Evolutionary conservation across 805 yeast genomes (phyloP).

Genomic region (Candida sithepensis): DNA sequence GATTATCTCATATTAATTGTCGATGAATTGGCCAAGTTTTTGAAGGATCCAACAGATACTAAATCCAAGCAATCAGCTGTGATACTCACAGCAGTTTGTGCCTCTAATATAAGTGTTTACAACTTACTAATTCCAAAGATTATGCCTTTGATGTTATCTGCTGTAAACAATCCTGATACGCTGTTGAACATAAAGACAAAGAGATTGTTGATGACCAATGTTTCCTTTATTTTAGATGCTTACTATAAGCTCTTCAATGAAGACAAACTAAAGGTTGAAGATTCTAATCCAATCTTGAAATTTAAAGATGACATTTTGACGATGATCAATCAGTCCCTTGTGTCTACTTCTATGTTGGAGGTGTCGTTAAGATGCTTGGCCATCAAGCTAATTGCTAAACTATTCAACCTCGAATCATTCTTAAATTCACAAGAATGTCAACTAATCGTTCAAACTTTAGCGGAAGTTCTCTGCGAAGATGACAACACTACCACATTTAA

Average conservation of each 20-base stretch:
- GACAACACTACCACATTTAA: conserved; percentile 48
- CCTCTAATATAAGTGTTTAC: conserved; percentile 43
- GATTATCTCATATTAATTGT: conserved; percentile 27
- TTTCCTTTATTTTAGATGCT: conserved; percentile 56
- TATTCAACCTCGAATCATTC: conserved; percentile 48
- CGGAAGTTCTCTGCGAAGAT: conserved; percentile 55
- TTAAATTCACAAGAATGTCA: conserved; percentile 53
- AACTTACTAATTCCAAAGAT: conserved; percentile 44
- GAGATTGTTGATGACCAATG: conserved; percentile 53
- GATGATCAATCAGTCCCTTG: conserved; percentile 63
- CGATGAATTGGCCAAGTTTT: conserved; percentile 52
- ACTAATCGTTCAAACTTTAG: conserved; percentile 60
- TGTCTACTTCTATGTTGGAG: conserved; percentile 64
- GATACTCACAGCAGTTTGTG: conserved; percentile 53
- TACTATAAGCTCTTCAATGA: conserved; percentile 42
- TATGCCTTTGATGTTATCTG: conserved; percentile 40
- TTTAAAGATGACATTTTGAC: conserved; percentile 68
- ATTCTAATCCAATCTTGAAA: conserved; percentile 36
- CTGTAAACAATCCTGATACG: conserved; percentile 23
- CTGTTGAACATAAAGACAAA: conserved; percentile 50
- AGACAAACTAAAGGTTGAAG: conserved; percentile 5
- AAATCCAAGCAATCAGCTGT: conserved; percentile 60
- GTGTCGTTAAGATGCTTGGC: conserved; percentile 66
- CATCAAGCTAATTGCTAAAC: conserved; percentile 56
- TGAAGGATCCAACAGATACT: conserved; percentile 47